Conservation (phyloP, 177 flowering plant species). For the Vitis hybrid region DNA sequence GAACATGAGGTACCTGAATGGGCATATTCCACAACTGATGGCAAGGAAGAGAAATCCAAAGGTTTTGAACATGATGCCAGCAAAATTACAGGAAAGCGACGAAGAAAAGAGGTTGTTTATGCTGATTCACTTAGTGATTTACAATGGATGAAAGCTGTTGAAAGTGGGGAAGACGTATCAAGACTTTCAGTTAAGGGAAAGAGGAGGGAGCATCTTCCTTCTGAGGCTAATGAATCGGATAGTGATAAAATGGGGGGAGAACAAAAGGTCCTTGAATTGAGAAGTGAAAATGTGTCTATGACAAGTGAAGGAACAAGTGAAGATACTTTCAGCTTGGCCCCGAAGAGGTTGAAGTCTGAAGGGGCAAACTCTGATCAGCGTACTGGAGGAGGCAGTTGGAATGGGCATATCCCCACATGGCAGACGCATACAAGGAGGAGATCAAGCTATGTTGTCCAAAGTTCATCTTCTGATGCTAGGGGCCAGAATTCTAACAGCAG, state of each 20-base stretch:
- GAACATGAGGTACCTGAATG: conserved; percentile 98
- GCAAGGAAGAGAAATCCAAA: conserved; percentile 35
- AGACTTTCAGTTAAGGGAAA: conserved; percentile 37
- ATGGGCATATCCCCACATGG: conserved; percentile 51
- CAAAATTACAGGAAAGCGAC: conserved; percentile 63
- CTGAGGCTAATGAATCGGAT: conserved; percentile 28
- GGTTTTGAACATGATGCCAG: conserved; percentile 30
- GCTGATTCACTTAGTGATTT: conserved; percentile 77
- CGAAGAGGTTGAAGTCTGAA: conserved; percentile 33
- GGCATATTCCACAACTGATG: conserved; percentile 56
- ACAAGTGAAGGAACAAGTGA: conserved; percentile 54
- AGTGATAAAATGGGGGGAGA: conserved; percentile 22
- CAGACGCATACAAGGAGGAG: conserved; percentile 76
- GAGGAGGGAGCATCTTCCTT: conserved; percentile 26
- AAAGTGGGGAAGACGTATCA: conserved; percentile 61
- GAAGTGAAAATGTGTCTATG: conserved; percentile 36
- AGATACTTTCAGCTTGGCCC: conserved; percentile 27
- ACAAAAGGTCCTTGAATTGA: conserved; percentile 26
- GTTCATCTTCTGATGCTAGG: conserved; percentile 33
- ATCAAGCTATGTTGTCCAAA: conserved; percentile 42
- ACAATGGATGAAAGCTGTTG: conserved; percentile 89
- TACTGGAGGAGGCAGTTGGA: conserved; percentile 30
- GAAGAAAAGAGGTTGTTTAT: conserved; percentile 75
- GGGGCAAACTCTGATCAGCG: conserved; percentile 14
- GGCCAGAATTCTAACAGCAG: conserved; percentile 40